Evolutionary conservation across 345 rosid genomes (phyloP), one percentile per base, ranked within the genome.

Genomic region (Salix dunnii): DNA sequence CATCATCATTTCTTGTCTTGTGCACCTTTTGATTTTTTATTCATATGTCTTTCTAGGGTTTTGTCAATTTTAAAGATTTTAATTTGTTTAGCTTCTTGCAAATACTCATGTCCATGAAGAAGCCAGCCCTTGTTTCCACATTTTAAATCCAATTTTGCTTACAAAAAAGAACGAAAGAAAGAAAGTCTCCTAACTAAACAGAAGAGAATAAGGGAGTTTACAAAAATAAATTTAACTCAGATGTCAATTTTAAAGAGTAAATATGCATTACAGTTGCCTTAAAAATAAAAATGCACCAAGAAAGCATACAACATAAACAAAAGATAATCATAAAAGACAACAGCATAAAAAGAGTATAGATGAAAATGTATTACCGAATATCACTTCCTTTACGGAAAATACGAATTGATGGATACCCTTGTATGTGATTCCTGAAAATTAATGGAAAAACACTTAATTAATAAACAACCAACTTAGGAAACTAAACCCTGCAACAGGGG

Each of bases 391-490:
- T 94, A 68, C 94, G 98, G 80, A 96, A 96, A 82, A 96, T 96
- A 81, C 99, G 95, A 87, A 96, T 90, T 27, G 99, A 94, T 74
- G 98, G 99, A 86, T 94, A 96, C 42, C 93, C 99, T 84, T 96
- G 99, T 71, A 96, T 84, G 86, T 96, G 97, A 86, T 90, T 79
- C 89, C 99, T 96, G 89, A 79, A 81, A 70, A 80, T 10, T 71
- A 63, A 77, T 58, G 72, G 70, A 30, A 46, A 42, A 30, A 27
- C 53, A 74, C 21, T 55, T 36, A 35, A 71, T 70, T 65, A 63
- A 72, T 61, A 46, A 51, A 3, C 1, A 35, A 65, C 16, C 13
- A 21, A 51, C 16, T 40, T 30, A 20, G 51, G 75, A 49, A 55
- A 40, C 2, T 43, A 46, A n/a, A 16, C 21, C 38, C 71, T 14